Evolutionary conservation across 2,329 filamentous ascomycete species (phyloP).

Genomic region (Massarina eburnea): DNA sequence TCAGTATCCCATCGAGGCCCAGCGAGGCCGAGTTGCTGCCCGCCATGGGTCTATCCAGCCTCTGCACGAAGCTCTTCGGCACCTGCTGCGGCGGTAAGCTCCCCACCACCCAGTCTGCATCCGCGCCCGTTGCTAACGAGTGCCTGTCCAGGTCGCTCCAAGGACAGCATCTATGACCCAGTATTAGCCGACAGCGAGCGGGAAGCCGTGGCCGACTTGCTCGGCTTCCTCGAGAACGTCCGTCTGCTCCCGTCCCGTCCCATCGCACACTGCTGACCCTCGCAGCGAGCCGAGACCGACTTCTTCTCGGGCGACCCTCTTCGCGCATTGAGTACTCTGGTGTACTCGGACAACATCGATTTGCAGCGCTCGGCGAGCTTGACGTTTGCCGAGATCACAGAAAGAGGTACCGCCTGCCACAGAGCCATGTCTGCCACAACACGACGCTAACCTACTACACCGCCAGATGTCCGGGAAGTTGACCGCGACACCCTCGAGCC

Average conservation of each 20-base stretch:
- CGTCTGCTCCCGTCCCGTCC: constrained; percentile 26
- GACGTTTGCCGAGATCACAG: constrained; percentile 98
- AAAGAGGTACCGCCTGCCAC: constrained; percentile 69
- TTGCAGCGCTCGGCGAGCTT: constrained; percentile 95
- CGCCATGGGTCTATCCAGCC: constrained; percentile 40
- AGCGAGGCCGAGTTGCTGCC: constrained; percentile 28
- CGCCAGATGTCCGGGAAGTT: constrained; percentile 89
- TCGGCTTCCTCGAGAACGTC: constrained; percentile 97
- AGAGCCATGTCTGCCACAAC: constrained; percentile 1
- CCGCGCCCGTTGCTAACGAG: constrained; percentile 20
- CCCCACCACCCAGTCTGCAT: constrained; percentile 2
- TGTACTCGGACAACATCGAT: constrained; percentile 98
- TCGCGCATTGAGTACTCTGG: constrained; percentile 88
- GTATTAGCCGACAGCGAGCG: constrained; percentile 94
- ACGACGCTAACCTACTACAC: constrained; percentile 18
- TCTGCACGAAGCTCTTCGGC: constrained; percentile 40
- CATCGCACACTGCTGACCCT: constrained; percentile 34
- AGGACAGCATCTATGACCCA: constrained; percentile 51
- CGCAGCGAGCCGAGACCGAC: constrained; percentile 89
- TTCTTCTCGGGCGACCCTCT: constrained; percentile 97
- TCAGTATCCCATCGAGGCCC: constrained; percentile 19
- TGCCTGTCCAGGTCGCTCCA: constrained; percentile 43
- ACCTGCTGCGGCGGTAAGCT: constrained; percentile 43
- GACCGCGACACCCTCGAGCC: constrained; percentile 93
- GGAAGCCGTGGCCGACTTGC: constrained; percentile 91